Evolutionary conservation across 177 flowering plant species (phyloP).

Genomic region (Vitis hybrid): DNA sequence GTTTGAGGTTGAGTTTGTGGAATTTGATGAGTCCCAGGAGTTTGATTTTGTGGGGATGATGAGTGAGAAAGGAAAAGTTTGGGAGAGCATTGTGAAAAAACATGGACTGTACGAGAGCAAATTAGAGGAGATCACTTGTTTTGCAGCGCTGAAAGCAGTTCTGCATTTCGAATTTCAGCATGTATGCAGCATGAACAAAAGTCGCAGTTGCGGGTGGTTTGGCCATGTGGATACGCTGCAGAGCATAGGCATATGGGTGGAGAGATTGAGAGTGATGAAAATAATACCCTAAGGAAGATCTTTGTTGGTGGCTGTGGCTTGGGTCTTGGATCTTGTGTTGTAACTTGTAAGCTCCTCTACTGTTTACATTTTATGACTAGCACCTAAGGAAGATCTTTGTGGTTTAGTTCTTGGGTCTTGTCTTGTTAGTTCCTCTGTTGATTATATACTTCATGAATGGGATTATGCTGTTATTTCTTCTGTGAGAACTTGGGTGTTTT

Average conservation of each 20-base stretch:
- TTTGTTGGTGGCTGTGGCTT: no score
- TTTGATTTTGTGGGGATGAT: slow-evolving; percentile 22
- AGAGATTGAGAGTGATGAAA: slow-evolving; percentile 21
- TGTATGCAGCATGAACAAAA: slow-evolving; percentile 32
- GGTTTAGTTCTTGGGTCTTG: no score
- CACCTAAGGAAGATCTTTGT: no score
- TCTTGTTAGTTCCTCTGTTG: no score
- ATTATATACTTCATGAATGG: no score
- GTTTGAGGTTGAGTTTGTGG: slow-evolving; percentile 22
- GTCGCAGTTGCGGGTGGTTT: slow-evolving; percentile 26
- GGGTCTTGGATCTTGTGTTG: no score
- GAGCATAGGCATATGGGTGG: slow-evolving; percentile 20
- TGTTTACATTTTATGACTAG: no score
- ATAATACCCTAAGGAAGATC: slow-evolving; percentile 11
- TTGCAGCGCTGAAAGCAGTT: slow-evolving; percentile 10
- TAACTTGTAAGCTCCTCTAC: no score
- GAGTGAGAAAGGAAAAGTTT: slow-evolving; percentile 23
- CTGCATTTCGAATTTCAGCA: slow-evolving; percentile 19
- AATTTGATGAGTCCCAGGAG: slow-evolving; percentile 16
- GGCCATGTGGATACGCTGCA: slow-evolving; percentile 20
- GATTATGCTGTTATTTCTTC: no score
- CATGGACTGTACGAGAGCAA: slow-evolving; percentile 23
- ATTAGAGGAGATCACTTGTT: slow-evolving; percentile 21
- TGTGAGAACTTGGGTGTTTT: no score
- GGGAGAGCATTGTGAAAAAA: slow-evolving; percentile 25